A percentile compares a stretch with the other conserved stretches of the same genome.
phyloP scores from a whole-genome alignment of 306 rosid species.

The Lupinus albus region DNA sequence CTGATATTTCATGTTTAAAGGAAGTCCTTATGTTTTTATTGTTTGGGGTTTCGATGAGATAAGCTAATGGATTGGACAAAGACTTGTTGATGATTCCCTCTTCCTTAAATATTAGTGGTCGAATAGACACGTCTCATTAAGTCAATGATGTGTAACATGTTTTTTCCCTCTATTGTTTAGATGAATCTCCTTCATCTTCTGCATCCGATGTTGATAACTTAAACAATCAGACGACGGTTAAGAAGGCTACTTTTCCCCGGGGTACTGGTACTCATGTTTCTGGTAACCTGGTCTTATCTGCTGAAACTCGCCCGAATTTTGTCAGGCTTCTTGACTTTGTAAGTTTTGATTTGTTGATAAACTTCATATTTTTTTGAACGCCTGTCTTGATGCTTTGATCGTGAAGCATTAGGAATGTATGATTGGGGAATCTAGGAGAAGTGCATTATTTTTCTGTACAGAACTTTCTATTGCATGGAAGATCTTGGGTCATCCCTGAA shows the following conservation, averaged over 20 bases:
- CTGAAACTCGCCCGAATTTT: slow-evolving; percentile 54
- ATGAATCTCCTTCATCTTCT: slow-evolving; percentile 80
- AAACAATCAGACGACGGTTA: slow-evolving; percentile 55
- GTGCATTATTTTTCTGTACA: slow-evolving; percentile 2
- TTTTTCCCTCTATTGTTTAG: slow-evolving; percentile 45
- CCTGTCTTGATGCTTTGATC: slow-evolving; percentile 31
- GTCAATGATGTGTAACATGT: slow-evolving; percentile 20
- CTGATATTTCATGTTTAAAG: not conserved
- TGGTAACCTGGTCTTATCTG: slow-evolving; percentile 58
- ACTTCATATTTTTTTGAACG: slow-evolving; percentile 22
- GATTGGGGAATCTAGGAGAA: slow-evolving; percentile 7
- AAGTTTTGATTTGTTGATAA: slow-evolving; percentile 45
- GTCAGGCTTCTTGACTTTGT: slow-evolving; percentile 70
- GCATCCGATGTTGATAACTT: slow-evolving; percentile 78
- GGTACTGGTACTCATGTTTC: slow-evolving; percentile 48
- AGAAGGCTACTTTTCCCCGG: slow-evolving; percentile 54
- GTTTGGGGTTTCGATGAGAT: slow-evolving; percentile 19
- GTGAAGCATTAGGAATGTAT: slow-evolving; percentile 18
- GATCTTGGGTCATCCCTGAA: slow-evolving; percentile 2
- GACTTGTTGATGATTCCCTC: not conserved
- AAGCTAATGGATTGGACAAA: slow-evolving; percentile 16
- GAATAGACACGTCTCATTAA: slow-evolving; percentile 18
- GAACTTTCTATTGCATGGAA: slow-evolving; percentile 28
- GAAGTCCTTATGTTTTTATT: not conserved
- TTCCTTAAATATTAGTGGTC: slow-evolving; percentile 10